phyloP scores from a whole-genome alignment of 2,329 filamentous ascomycete species.

The Teratosphaeriaceae sp. region DNA sequence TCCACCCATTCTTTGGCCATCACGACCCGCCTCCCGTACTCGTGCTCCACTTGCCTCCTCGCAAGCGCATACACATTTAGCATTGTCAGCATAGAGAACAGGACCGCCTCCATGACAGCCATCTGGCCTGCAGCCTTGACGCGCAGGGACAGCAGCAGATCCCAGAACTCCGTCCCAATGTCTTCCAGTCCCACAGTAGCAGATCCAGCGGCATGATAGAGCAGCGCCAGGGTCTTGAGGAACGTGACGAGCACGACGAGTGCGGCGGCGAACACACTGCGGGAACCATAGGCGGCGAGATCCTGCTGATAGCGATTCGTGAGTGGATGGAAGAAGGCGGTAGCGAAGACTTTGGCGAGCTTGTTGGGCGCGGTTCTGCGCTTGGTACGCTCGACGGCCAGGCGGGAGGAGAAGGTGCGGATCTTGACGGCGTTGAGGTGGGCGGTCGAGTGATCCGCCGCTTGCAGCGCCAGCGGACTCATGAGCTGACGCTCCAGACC shows the following conservation, averaged over 20 bases:
- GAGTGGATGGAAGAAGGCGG: conserved; percentile 80
- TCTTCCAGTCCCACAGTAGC: conserved; percentile 68
- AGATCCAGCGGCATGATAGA: conserved; percentile 77
- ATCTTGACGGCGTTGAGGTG: conserved; percentile 76
- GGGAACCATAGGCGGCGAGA: conserved; percentile 26
- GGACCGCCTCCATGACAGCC: conserved; percentile 63
- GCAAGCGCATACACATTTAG: conserved; percentile 71
- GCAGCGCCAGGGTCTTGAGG: conserved; percentile 76
- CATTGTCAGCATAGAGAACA: conserved; percentile 73
- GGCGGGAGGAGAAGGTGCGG: conserved; percentile 75
- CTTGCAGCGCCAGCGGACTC: conserved; percentile 70
- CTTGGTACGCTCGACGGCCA: conserved; percentile 54
- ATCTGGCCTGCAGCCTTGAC: conserved; percentile 38
- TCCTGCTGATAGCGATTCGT: conserved; percentile 56
- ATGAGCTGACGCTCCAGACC: conserved; percentile 72
- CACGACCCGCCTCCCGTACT: conserved; percentile 68
- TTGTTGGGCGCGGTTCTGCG: conserved; percentile 62
- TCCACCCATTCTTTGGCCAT: conserved; percentile 86
- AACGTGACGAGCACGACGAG: conserved; percentile 72
- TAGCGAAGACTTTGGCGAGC: conserved; percentile 66
- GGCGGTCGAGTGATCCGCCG: conserved; percentile 72
- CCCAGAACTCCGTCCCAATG: conserved; percentile 79
- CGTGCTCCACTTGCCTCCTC: conserved; percentile 62
- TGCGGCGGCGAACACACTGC: conserved; percentile 59
- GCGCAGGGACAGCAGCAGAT: conserved; percentile 68